Conservation (phyloP, 2,329 filamentous ascomycete species). For the Thielaviopsis ethacetica region DNA sequence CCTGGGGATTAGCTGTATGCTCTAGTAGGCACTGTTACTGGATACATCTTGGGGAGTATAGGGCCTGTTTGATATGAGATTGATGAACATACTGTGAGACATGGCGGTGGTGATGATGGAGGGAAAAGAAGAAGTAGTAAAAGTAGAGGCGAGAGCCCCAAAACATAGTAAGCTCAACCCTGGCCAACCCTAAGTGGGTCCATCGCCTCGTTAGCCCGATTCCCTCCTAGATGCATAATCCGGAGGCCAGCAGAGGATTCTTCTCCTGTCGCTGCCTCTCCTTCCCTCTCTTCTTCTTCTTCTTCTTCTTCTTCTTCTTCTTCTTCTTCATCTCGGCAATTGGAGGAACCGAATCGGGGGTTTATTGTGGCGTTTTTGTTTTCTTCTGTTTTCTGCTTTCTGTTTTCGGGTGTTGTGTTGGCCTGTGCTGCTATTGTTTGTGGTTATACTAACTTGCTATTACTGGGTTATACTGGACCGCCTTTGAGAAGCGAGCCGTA, state of each 20-base stretch:
- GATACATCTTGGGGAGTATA: no score
- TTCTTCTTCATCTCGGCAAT: not conserved
- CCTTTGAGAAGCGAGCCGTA: not conserved
- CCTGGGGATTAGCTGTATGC: slow-evolving; percentile 28
- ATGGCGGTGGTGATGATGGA: slow-evolving; percentile 18
- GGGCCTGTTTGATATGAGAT: no score
- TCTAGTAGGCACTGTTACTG: no score
- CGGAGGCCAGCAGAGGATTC: not conserved
- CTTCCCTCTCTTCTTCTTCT: not conserved
- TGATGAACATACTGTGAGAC: slow-evolving; percentile 36
- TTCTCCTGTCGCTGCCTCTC: no score
- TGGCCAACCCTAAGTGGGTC: no score
- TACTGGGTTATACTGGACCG: no score
- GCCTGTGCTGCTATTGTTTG: no score
- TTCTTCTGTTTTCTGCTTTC: not conserved
- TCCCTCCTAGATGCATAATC: not conserved
- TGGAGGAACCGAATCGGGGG: not conserved
- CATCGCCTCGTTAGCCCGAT: no score
- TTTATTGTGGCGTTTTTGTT: not conserved
- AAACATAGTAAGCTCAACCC: not conserved
- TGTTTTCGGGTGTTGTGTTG: not conserved
- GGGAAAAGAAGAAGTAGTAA: not conserved
- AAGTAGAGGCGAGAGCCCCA: not conserved
- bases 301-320: not conserved
- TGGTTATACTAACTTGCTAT: no score